Percentiles rank a stretch among this genome's conserved stretches.
phyloP scores from a whole-genome alignment of 2,329 filamentous ascomycete genomes.

The Orbilia quercus region DNA sequence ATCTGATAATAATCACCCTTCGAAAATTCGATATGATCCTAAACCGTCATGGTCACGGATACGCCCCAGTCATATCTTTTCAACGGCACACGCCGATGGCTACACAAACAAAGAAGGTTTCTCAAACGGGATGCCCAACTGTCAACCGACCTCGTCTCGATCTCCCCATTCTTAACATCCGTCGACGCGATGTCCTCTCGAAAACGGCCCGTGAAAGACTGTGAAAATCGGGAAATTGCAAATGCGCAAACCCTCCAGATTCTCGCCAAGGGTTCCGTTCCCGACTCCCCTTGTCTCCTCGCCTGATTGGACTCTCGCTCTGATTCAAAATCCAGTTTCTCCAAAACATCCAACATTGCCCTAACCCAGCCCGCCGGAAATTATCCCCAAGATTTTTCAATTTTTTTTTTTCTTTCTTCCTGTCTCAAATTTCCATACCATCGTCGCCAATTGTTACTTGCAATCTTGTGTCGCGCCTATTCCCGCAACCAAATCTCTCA shows the following conservation, averaged over 20 bases:
- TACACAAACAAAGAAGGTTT: conserved; percentile 38
- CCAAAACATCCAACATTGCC: conserved; percentile 16
- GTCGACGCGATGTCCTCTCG: conserved; percentile 7
- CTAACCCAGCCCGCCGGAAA: conserved; percentile 26
- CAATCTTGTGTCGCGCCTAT: conserved; percentile 32
- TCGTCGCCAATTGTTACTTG: too few species aligned
- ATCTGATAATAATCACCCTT: too few species aligned
- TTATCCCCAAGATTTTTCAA: conserved; percentile 17
- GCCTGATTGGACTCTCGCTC: conserved; percentile 22
- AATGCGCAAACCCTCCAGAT: conserved; percentile 9
- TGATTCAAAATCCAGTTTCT: conserved; percentile 16
- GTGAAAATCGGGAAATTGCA: conserved; percentile 25
- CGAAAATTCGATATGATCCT: conserved; percentile 10
- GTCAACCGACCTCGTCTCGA: conserved; percentile 17
- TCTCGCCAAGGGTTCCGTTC: conserved; percentile 21
- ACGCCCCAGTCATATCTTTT: conserved; percentile 13
- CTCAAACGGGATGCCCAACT: conserved; percentile 20
- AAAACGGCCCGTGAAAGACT: background rate
- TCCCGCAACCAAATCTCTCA: conserved; percentile 35
- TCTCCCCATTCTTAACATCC: conserved; percentile 29
- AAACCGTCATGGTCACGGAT: conserved; percentile 33
- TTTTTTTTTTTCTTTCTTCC: background rate
- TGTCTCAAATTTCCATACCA: background rate
- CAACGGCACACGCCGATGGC: conserved; percentile 18
- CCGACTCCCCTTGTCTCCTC: conserved; percentile 16